A percentile compares a stretch with the other conserved stretches of the same genome.
Evolutionary conservation across 164 flowering plant species (phyloP).

Genomic region (Saururus chinensis): DNA sequence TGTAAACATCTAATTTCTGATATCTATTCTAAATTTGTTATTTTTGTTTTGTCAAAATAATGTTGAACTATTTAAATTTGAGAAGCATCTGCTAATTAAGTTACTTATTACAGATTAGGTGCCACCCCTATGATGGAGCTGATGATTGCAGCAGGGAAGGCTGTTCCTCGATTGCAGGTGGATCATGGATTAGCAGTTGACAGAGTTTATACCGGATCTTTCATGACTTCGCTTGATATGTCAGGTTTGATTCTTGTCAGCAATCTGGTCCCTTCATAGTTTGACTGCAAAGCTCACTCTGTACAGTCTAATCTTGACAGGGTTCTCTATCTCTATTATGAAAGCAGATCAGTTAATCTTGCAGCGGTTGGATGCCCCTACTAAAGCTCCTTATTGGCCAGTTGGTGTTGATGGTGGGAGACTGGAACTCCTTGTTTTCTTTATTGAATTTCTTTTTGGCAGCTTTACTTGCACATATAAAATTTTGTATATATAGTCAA

Average conservation of each 20-base stretch:
- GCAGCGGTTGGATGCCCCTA: conserved; percentile 78
- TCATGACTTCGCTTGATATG: conserved; percentile 98
- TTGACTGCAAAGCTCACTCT: neutral
- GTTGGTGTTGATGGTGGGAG: conserved; percentile 76
- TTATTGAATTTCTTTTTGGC: neutral
- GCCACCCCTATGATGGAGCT: conserved; percentile 85
- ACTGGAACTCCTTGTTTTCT: neutral
- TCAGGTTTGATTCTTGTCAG: conserved; percentile 44
- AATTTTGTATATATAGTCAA: too few species aligned
- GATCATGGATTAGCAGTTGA: conserved; percentile 96
- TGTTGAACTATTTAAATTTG: neutral
- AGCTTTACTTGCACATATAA: too few species aligned
- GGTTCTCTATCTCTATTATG: conserved; percentile 87
- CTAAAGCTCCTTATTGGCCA: conserved; percentile 93
- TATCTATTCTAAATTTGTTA: too few species aligned
- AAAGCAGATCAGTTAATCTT: conserved; percentile 60
- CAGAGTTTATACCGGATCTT: conserved; percentile 91
- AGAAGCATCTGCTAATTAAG: neutral
- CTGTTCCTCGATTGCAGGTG: conserved; percentile 75
- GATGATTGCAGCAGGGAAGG: conserved; percentile 88
- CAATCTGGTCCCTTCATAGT: neutral
- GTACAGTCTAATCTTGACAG: conserved; percentile 21
- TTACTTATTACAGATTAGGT: conserved; percentile 47
- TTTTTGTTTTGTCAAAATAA: too few species aligned
- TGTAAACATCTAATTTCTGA: too few species aligned